Percentiles rank a stretch among this genome's conserved stretches.
Evolutionary conservation across 495 filamentous ascomycete species (phyloP).

Genomic region (Parmelia sp.): DNA sequence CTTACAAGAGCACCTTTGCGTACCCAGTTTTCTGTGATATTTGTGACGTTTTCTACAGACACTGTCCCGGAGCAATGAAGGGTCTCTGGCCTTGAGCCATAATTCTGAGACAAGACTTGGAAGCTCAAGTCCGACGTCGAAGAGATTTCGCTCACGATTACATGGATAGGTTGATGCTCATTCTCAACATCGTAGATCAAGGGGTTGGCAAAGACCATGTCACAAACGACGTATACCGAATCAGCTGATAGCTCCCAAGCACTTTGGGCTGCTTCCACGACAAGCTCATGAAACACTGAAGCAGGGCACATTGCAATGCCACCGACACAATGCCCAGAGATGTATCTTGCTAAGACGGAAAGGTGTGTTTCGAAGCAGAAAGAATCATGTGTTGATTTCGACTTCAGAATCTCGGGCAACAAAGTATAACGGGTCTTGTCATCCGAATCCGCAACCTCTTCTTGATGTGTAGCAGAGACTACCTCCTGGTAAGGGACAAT

Average conservation of each 20-base stretch:
- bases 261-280: not conserved
- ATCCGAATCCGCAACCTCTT: too few relatives aligned
- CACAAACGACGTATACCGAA: not conserved
- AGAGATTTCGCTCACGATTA: too few relatives aligned
- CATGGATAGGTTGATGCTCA: not conserved
- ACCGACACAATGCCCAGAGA: not conserved
- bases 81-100: too few relatives aligned
- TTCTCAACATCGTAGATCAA: not conserved
- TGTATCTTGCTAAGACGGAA: not conserved
- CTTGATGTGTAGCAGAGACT: too few relatives aligned
- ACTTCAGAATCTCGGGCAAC: not conserved
- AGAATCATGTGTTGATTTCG: not conserved
- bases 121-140: too few relatives aligned
- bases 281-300: not conserved
- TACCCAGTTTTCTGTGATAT: not conserved
- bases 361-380: not conserved
- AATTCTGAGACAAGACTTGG: too few relatives aligned
- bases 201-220: slow-evolving; percentile 6
- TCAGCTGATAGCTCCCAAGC: not conserved
- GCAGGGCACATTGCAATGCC: slow-evolving; percentile 3
- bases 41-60: not conserved
- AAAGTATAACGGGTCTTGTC: too few relatives aligned
- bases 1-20: not conserved
- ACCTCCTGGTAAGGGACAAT: too few relatives aligned
- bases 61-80: not conserved